Base-by-base conservation (phyloP, 257 asterid genomes). In the Solanum paucissectum region DNA sequence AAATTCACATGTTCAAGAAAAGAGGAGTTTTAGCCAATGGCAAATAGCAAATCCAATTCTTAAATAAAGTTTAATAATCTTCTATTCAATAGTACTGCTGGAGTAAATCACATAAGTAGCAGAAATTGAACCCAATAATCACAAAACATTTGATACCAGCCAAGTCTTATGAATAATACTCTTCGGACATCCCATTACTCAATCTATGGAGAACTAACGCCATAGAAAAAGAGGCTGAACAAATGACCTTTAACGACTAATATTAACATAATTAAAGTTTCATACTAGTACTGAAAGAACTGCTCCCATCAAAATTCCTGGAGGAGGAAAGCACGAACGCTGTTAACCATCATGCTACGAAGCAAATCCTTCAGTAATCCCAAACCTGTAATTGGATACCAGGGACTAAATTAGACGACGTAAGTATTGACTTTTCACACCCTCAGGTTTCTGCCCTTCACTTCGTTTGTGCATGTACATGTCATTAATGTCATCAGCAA, bases 401-500 rank as follows among this genome's bases (percentile, higher is more conserved):
- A 84, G 72, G 75, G 83, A 86, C 86, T 85, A 87, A 49, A 79
- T 86, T 76, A 40, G 89, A 7, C 87, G 79, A n/a, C 89, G 91
- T 62, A 93, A 55, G 88, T 88, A 92, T 66, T 32, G 93, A 74
- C 87, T 87, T 89, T 90, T 93, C 87, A 76, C 76, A 77, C 81
- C 89, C 60, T 90, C 27, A 38, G 46, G 86, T 84, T 44, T 87
- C 88, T 42, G 89, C 87, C 79, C 90, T 87, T 87, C 75, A 32
- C 87, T 83, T 83, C 83, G 87, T 88, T 89, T 85, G 77, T 44
- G 87, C 87, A 87, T 34, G 85, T 89, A 89, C 83, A 29, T 20
- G 92, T 77, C 44, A 76, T 77, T 90, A 84, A 40, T 29, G 55
- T 89, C 88, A 44, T 88, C 92, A 25, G 20, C 91, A 83, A 87